Conservation (phyloP, 2,329 filamentous ascomycete genomes). For the Corynespora cassiicola region DNA sequence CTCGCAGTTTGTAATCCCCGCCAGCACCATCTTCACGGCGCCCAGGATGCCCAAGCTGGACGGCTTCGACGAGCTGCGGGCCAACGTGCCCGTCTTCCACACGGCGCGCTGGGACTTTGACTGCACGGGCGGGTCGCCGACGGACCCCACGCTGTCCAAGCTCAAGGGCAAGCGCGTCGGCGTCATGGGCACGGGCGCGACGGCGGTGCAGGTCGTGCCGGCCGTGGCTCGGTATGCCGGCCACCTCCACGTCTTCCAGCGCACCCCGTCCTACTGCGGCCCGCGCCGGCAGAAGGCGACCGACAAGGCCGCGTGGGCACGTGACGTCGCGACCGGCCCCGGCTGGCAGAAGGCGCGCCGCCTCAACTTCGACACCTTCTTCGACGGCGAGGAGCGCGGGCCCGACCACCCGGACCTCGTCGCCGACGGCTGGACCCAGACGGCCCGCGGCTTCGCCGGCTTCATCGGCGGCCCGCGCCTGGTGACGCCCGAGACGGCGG, state of each 20-base stretch:
- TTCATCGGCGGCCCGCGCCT: slow-evolving; percentile 20
- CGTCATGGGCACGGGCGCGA: slow-evolving; percentile 54
- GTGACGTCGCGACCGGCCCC: slow-evolving; percentile 30
- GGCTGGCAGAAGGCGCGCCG: slow-evolving; percentile 59
- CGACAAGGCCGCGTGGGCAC: slow-evolving; percentile 50
- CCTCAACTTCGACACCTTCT: slow-evolving; percentile 51
- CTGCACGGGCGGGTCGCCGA: slow-evolving; percentile 46
- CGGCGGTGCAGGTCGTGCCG: slow-evolving; percentile 50
- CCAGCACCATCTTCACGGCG: slow-evolving; percentile 41
- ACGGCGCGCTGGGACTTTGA: slow-evolving; percentile 54
- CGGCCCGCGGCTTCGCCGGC: too few relatives aligned
- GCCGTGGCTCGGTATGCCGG: slow-evolving; percentile 45
- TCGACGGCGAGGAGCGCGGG: slow-evolving; percentile 29
- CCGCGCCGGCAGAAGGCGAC: slow-evolving; percentile 45
- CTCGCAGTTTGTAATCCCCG: background rate
- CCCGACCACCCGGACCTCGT: slow-evolving; percentile 51
- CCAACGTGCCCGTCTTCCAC: slow-evolving; percentile 52
- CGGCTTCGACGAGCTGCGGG: slow-evolving; percentile 44
- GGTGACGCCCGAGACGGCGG: slow-evolving; percentile 8
- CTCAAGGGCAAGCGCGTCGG: slow-evolving; percentile 44
- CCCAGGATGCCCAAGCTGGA: slow-evolving; percentile 50
- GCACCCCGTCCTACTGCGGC: slow-evolving; percentile 48
- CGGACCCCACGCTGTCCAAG: slow-evolving; percentile 31
- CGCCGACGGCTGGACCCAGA: slow-evolving; percentile 58
- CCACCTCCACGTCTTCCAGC: slow-evolving; percentile 51